Conservation (phyloP, 495 filamentous ascomycete genomes). For the Oidiodendron maius region DNA sequence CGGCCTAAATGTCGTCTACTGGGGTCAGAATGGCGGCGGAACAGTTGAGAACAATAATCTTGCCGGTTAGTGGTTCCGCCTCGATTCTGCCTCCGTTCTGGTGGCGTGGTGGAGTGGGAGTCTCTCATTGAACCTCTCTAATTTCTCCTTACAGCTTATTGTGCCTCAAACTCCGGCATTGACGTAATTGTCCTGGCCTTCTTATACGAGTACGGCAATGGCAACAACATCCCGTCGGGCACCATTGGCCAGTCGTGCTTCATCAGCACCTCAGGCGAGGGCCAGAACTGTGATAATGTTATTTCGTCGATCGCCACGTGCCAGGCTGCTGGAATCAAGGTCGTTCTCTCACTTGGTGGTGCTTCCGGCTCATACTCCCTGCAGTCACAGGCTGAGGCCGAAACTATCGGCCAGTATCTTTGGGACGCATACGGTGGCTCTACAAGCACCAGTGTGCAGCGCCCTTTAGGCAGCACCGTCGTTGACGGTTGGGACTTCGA, state of each 20-base stretch:
- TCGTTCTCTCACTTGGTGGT: slow-evolving; percentile 60
- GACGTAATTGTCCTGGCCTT: slow-evolving; percentile 50
- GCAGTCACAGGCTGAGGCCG: neutral
- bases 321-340: slow-evolving; percentile 48
- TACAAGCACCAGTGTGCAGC: neutral
- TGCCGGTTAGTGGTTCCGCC: too few species aligned
- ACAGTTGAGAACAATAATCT: slow-evolving; percentile 37
- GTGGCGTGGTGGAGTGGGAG: too few species aligned
- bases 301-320: slow-evolving; percentile 41
- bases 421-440: neutral
- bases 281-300: slow-evolving; percentile 38
- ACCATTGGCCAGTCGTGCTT: slow-evolving; percentile 35
- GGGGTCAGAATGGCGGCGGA: slow-evolving; percentile 37
- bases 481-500: slow-evolving; percentile 57
- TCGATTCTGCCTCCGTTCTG: too few species aligned
- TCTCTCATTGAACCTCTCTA: too few species aligned
- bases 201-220: slow-evolving; percentile 36
- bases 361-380: slow-evolving; percentile 38
- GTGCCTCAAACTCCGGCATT: slow-evolving; percentile 30
- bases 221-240: slow-evolving; percentile 28
- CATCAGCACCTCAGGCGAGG: slow-evolving; percentile 24
- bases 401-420: neutral
- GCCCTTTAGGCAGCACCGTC: slow-evolving; percentile 12
- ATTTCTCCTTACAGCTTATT: too few species aligned
- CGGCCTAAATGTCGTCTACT: slow-evolving; percentile 36